Evolutionary conservation across 2,329 filamentous ascomycete species (phyloP), one percentile per base, ranked within the genome.

Genomic region (Samsoniella hepiali): DNA sequence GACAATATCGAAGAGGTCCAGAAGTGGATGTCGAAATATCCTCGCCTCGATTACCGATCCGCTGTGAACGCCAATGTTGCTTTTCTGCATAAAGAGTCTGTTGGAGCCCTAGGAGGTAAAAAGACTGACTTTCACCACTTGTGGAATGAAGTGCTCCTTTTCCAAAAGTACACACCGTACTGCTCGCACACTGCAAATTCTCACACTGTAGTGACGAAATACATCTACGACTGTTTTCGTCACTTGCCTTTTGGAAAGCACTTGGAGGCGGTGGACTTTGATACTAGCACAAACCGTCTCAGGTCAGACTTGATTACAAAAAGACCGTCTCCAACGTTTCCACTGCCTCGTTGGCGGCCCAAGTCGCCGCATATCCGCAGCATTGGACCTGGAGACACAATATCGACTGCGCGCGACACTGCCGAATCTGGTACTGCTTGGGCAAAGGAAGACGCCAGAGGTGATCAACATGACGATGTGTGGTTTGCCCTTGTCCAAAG

Each of bases 401-500:
- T 84, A n/a, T 82, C 79, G 0, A 84, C 78, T 0, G 67, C 68
- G 0, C 77, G 77, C 3, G 80, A 84, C 65, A 70, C 71, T 0
- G 72, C 79, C 0, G 81, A 82, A 1, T 77, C 80, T 0, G 74
- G 76, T 1, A 84, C 85, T 0, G 68, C 75, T 2, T 92, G 89
- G 90, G 81, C 80, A 54, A 77, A 79, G 0, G 78, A 81, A 22
- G 69, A 74, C 0, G 76, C 80, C 1, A 73, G 77, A 22, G 77
- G 78, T 50, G 77, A 77, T 45, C 66, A 70, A 2, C 74, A 80
- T 11, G 77, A 82, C 22, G 73, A 81, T n/a, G 76, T 83, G 1
- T 93, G 90, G 89, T 88, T 89, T 69, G 89, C 85, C 0, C 85
- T 89, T 34, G 87, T 95, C 0, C 88, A 91, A 63, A 75, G 74